Conservation (phyloP, 208 protist species). For the Wallacemonas rigidus region DNA sequence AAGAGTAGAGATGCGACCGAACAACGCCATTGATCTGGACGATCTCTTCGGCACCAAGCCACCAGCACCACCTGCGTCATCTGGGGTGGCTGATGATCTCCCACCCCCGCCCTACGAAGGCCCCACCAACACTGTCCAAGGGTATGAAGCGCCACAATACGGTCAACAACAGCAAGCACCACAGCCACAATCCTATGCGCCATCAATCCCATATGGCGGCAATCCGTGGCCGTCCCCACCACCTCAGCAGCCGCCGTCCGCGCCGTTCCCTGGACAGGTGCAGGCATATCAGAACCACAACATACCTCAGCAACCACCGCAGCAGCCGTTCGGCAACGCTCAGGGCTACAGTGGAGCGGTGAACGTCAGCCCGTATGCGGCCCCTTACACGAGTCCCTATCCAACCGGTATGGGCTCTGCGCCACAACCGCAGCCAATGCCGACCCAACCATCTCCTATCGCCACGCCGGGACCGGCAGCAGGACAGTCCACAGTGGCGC, state of each 20-base stretch:
- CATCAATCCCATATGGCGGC: neutral
- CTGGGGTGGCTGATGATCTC: constrained; percentile 25
- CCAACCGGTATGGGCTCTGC: neutral
- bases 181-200: neutral
- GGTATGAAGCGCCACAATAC: constrained; percentile 12
- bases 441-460: constrained; percentile 5
- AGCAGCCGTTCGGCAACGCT: neutral
- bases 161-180: constrained; percentile 4
- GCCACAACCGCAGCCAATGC: neutral
- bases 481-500: neutral
- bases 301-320: neutral
- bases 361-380: neutral
- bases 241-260: constrained; percentile 14
- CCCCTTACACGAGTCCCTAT: constrained; percentile 14
- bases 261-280: no score
- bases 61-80: constrained; percentile 22
- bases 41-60: constrained; percentile 67
- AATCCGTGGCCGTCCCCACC: neutral
- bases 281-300: no score
- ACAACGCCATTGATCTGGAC: constrained; percentile 56
- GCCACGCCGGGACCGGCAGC: constrained; percentile 11
- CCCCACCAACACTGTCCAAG: constrained; percentile 12
- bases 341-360: neutral
- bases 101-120: constrained; percentile 14
- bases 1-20: constrained; percentile 24